These are phyloP conservation scores for Mariannaea sp. DNA, from an alignment of 2,329 filamentous ascomycete genomes.

Conservation along the genomic window DNA sequence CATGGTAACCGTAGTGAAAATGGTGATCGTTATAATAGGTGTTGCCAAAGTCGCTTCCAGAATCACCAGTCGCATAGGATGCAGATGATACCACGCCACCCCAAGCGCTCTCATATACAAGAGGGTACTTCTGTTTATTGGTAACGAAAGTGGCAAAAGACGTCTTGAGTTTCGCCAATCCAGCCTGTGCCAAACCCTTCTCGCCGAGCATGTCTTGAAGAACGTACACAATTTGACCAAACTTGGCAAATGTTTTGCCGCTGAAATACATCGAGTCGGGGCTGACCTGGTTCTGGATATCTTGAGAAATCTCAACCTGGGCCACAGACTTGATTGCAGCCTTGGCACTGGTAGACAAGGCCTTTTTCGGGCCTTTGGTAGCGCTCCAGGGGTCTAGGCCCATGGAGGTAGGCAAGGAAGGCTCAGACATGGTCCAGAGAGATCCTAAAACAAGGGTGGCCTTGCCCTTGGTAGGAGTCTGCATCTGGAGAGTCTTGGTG, in stretches of 20 bases:
- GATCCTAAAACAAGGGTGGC: slow-evolving; percentile 74
- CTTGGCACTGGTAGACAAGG: slow-evolving; percentile 60
- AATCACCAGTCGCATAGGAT: slow-evolving; percentile 70
- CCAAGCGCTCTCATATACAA: slow-evolving; percentile 75
- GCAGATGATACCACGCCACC: slow-evolving; percentile 80
- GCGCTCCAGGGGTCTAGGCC: slow-evolving; percentile 80
- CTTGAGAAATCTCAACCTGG: slow-evolving; percentile 73
- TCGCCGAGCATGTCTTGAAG: slow-evolving; percentile 67
- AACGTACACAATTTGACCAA: slow-evolving; percentile 70
- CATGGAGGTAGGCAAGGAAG: slow-evolving; percentile 72
- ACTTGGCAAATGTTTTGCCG: slow-evolving; percentile 83
- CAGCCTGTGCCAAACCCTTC: slow-evolving; percentile 57
- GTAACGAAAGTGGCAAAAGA: slow-evolving; percentile 69
- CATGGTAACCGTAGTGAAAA: slow-evolving; percentile 86
- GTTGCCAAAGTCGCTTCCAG: slow-evolving; percentile 85
- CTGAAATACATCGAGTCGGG: slow-evolving; percentile 91
- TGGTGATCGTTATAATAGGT: slow-evolving; percentile 80
- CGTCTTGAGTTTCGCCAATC: slow-evolving; percentile 65
- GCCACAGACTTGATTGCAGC: slow-evolving; percentile 65
- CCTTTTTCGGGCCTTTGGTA: slow-evolving; percentile 49
- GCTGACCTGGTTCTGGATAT: slow-evolving; percentile 74
- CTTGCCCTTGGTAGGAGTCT: slow-evolving; percentile 84
- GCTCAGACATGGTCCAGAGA: slow-evolving; percentile 78
- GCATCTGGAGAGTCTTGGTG: slow-evolving; percentile 63
- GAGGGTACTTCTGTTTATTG: slow-evolving; percentile 69